Base-by-base conservation (phyloP, 441 rosid genomes). In the Hura crepitans region DNA sequence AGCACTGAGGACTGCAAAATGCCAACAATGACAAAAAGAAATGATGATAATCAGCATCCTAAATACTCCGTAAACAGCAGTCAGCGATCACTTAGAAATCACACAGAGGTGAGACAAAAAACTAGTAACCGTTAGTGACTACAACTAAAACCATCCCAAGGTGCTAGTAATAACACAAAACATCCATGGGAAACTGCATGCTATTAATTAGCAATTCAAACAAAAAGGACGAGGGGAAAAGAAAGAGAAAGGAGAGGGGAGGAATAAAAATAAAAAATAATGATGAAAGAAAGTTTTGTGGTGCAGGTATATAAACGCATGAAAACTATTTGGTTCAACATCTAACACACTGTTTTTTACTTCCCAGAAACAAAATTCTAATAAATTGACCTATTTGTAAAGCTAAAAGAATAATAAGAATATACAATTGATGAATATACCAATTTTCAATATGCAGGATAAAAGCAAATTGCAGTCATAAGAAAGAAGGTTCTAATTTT, bases 1-100 rank as follows among this genome's bases (percentile, higher is more conserved):
- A 95, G 86, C 81, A 95, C 88, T 0, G 97, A 91, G 13, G 98
- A 92, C 99, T 96, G 81, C 50, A 47, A 65, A 72, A 60, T 20
- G 79, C 62, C 59, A 28, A 49, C 18, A 10, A 45, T 35, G 39
- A 57, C 68, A 65, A 14, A 28, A 39, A 45, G 49, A 12, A 5
- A 46, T 18, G 33, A 58, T 2, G 47, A 57, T 28, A 12, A 65
- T 18, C 37, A 54, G 31, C 5, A 57, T 56, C 23, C 10, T 43
- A 1, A 27, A 64, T 43, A 9, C 27, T 33, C n/a, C 53, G 49
- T 5, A 31, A 0, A 39, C 39, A 54, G 55, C 3, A 8, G 25
- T 54, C 68, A 62, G 23, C 66, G 50, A n/a, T 31, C 25, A 47
- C 58, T 49, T 50, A 6, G 23, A 31, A 47, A 12, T 10, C 12